Evolutionary conservation across 371 early-diverging fungal genomes (phyloP).

Genomic region (Mortierella sp.): DNA sequence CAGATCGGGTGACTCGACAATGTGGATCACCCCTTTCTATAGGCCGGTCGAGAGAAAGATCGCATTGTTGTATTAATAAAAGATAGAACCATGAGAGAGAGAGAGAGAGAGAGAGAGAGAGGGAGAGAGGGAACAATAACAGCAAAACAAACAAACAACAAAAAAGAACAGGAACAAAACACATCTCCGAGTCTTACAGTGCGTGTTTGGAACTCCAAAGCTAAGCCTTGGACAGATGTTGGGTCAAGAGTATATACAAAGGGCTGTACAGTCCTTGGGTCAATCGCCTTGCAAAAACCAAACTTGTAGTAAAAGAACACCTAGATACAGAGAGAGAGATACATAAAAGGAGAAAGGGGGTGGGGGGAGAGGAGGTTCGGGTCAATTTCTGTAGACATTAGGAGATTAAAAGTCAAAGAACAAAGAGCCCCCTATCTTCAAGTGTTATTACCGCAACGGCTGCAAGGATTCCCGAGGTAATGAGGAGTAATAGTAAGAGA

Average conservation of each 20-base stretch:
- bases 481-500: slow-evolving; percentile 25
- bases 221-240: slow-evolving; percentile 14
- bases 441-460: slow-evolving; percentile 15
- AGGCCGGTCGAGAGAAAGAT: background rate
- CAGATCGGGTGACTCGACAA: slow-evolving; percentile 31
- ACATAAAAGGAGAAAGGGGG: background rate
- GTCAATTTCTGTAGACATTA: no score
- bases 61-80: background rate
- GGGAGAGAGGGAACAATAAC: background rate
- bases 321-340: slow-evolving; percentile 1
- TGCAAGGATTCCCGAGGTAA: slow-evolving; percentile 16
- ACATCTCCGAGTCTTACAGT: slow-evolving; percentile 21
- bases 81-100: background rate
- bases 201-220: slow-evolving; percentile 31
- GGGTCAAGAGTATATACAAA: slow-evolving; percentile 37
- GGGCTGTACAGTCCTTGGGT: slow-evolving; percentile 26
- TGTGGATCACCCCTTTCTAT: slow-evolving; percentile 35
- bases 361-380: no score
- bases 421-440: background rate
- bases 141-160: background rate
- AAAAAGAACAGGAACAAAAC: background rate
- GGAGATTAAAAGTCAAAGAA: no score
- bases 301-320: slow-evolving; percentile 21
- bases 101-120: no score
- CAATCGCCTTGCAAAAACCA: slow-evolving; percentile 20